A percentile compares a stretch with the other conserved stretches of the same genome.
These are phyloP conservation scores for Moesziomyces sp. DNA, from an alignment of 1,284 basidiomycete genomes.

Conservation along the genomic window DNA sequence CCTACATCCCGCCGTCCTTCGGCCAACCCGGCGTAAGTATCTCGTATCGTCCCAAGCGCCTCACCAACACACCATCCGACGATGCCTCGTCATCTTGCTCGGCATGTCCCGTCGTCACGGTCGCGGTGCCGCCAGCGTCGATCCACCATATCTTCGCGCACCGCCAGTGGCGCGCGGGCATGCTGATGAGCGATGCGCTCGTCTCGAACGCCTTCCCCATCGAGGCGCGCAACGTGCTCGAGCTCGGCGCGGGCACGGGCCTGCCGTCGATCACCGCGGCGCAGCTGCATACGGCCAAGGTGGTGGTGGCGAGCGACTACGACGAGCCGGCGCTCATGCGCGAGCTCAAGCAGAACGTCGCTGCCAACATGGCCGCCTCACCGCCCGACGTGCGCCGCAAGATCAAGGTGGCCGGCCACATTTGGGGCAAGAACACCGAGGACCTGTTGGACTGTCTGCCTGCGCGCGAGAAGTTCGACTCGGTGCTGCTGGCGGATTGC, in stretches of 20 bases:
- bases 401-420: conserved; percentile 55
- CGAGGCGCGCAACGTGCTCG: conserved; percentile 37
- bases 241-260: conserved; percentile 62
- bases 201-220: conserved; percentile 43
- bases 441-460: conserved; percentile 60
- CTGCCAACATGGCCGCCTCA: conserved; percentile 12
- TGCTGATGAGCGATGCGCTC: conserved; percentile 63
- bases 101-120: conserved; percentile 25
- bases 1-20: conserved; percentile 45
- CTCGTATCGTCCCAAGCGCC: conserved; percentile 41
- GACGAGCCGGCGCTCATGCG: conserved; percentile 58
- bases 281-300: conserved; percentile 10
- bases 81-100: not conserved
- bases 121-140: conserved; percentile 59
- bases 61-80: conserved; percentile 2
- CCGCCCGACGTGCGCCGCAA: not conserved
- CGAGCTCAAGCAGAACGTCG: conserved; percentile 56
- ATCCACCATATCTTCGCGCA: conserved; percentile 65
- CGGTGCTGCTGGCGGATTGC: conserved; percentile 64
- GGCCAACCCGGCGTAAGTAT: conserved; percentile 52
- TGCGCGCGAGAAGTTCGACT: conserved; percentile 31
- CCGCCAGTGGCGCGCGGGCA: conserved; percentile 66
- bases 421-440: conserved; percentile 58
- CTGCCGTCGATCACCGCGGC: conserved; percentile 60
- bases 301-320: conserved; percentile 62